Percentiles rank a stretch among this genome's conserved stretches.
Evolutionary conservation across 345 rosid genomes (phyloP).

Genomic region (Pseudoturritis turrita): DNA sequence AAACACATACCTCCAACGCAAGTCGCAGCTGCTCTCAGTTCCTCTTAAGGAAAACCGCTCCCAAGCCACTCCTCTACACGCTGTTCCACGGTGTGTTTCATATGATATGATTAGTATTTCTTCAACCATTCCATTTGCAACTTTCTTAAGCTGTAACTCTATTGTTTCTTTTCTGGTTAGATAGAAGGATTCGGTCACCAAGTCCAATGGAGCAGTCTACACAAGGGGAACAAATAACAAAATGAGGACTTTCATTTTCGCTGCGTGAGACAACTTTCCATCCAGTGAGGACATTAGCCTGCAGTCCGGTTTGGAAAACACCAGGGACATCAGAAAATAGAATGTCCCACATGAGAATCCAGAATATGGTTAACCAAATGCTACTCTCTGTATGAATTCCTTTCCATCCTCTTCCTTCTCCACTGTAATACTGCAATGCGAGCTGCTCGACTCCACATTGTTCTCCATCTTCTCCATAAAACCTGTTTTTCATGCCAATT

Average conservation of each 20-base stretch:
- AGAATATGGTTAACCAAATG: constrained; percentile 87
- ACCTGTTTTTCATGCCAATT: constrained; percentile 69
- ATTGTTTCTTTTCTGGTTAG: constrained; percentile 44
- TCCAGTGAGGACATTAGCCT: constrained; percentile 37
- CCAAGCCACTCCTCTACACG: constrained; percentile 84
- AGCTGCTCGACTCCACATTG: constrained; percentile 96
- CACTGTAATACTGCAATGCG: constrained; percentile 80
- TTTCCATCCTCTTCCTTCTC: constrained; percentile 82
- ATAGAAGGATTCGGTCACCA: constrained; percentile 70
- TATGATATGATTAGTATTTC: constrained; percentile 75
- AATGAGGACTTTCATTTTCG: not conserved
- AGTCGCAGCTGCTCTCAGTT: constrained; percentile 77
- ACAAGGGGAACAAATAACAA: not conserved
- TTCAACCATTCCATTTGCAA: constrained; percentile 72
- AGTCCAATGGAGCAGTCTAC: constrained; percentile 87
- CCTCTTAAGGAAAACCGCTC: constrained; percentile 59
- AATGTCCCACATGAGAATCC: constrained; percentile 89
- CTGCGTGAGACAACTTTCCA: not conserved
- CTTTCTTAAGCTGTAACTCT: constrained; percentile 54
- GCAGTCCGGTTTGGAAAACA: constrained; percentile 76
- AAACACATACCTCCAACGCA: constrained; percentile 71
- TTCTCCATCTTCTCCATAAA: constrained; percentile 84
- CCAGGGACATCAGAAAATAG: constrained; percentile 65
- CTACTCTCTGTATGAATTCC: constrained; percentile 90
- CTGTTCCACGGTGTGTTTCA: constrained; percentile 62